Percentiles rank a stretch among this genome's conserved stretches.
phyloP scores from a whole-genome alignment of 2,329 filamentous ascomycete species.

The Aspergillus fructus region DNA sequence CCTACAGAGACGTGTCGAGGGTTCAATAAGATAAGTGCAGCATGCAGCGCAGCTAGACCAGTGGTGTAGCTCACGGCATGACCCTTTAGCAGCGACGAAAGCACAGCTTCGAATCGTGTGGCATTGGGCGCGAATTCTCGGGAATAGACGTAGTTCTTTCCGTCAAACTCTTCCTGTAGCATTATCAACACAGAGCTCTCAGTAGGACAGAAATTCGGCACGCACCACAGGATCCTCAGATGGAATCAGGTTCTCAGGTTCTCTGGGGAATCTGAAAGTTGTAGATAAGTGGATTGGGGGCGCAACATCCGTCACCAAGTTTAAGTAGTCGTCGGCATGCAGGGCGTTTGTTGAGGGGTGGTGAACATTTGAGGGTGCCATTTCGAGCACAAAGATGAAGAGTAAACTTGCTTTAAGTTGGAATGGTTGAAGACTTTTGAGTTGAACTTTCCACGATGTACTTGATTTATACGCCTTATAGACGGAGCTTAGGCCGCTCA shows the following conservation, averaged over 20 bases:
- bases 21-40: constrained; percentile 75
- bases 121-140: constrained; percentile 76
- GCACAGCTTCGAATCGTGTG: constrained; percentile 79
- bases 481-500: not conserved
- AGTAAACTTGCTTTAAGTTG: not conserved
- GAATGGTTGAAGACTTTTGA: not conserved
- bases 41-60: constrained; percentile 84
- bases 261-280: constrained; percentile 74
- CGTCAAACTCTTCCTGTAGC: constrained; percentile 18
- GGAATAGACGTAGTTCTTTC: constrained; percentile 71
- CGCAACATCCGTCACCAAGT: constrained; percentile 73
- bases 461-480: not conserved
- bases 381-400: constrained; percentile 5
- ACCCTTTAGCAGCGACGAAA: constrained; percentile 66
- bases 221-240: constrained; percentile 51
- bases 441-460: not conserved
- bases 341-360: constrained; percentile 60
- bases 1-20: constrained; percentile 79
- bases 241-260: constrained; percentile 64
- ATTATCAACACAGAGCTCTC: not conserved
- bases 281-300: constrained; percentile 88
- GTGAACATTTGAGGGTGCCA: constrained; percentile 18
- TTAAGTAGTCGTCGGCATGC: constrained; percentile 77
- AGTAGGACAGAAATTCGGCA: not conserved
- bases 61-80: constrained; percentile 76